Base-by-base conservation (phyloP, 1,139 yeast species). In the Candida gigantensis region DNA sequence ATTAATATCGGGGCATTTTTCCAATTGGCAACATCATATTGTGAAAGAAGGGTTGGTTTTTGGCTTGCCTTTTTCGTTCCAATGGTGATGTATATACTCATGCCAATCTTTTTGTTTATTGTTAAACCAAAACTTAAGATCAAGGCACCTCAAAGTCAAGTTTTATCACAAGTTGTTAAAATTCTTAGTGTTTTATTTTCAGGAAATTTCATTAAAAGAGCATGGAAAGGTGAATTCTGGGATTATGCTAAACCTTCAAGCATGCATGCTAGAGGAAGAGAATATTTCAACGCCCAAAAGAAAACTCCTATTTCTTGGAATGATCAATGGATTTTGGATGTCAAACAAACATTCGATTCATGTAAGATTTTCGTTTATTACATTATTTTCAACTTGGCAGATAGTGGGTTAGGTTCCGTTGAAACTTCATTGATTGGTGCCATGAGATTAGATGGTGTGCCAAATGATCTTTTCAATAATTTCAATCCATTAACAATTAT, bases 1-100 rank as follows among this genome's bases (percentile, higher is more conserved):
- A 83, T 87, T 57, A 88, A 88, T 57, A 65, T 84, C 48, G 96
- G 96, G 37, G 81, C 94, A 7, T 73, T 87, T 50, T 74, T 86
- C 43, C 83, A 85, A 42, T 72, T 87, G 45, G 89, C 90, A 29
- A 84, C 95, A 17, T 80, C 92, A 5, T 81, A 83, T 53, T 62
- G 80, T 51, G 92, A 83, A 49, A 71, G 81, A 56, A 61, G 76
- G 44, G 70, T 81, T 45, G 94, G 90, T 30, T 85, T 77, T 65
- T 85, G 90, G 90, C 73, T 81, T 27, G 92, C 90, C 2, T 85
- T 70, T 62, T 65, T 81, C 47, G 58, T 77, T 28, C 84, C 85
- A 30, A 73, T 76, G 37, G 50, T 76, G 33, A 51, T 78, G 35
- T 79, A 77, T 52, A 49, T 74, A 42, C 30, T 68, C 27, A 60